Evolutionary conservation across 352 stramenopile species (phyloP).

Genomic region (Phytophthora vignae): DNA sequence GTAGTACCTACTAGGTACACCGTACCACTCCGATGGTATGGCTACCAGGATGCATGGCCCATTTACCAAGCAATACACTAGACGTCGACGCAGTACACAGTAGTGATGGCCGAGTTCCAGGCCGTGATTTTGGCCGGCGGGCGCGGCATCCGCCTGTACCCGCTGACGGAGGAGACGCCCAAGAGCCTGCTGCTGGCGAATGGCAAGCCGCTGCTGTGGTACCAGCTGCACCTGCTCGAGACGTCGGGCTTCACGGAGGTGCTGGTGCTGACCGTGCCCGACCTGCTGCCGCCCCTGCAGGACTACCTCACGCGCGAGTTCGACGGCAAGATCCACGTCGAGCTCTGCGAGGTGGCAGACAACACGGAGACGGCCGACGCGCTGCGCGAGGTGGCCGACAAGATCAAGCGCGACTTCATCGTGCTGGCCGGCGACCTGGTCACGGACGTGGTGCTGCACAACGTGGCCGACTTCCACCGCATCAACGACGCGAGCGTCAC

Average conservation of each 20-base stretch:
- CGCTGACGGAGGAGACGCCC: constrained; percentile 79
- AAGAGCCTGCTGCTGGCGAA: constrained; percentile 78
- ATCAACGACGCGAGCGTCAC: constrained; percentile 86
- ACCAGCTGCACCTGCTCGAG: constrained; percentile 84
- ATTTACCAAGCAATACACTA: too few relatives aligned
- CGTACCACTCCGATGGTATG: not conserved
- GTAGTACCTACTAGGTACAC: not conserved
- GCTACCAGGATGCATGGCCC: not conserved
- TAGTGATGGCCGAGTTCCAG: constrained; percentile 82
- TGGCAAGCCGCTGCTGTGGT: constrained; percentile 77
- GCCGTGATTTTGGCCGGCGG: constrained; percentile 84
- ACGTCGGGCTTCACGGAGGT: constrained; percentile 81
- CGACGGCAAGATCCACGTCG: constrained; percentile 83
- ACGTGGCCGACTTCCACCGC: constrained; percentile 83
- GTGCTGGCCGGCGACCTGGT: constrained; percentile 82
- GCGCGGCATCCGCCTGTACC: constrained; percentile 81
- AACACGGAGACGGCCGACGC: constrained; percentile 81
- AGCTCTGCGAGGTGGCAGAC: constrained; percentile 76
- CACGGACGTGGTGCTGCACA: constrained; percentile 83
- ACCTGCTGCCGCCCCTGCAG: constrained; percentile 72
- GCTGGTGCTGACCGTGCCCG: constrained; percentile 70
- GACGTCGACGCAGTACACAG: not conserved
- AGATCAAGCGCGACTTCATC: constrained; percentile 86
- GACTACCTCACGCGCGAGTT: constrained; percentile 84
- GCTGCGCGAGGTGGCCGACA: constrained; percentile 73